Evolutionary conservation across 2,329 filamentous ascomycete species (phyloP), one percentile per base, ranked within the genome.

Genomic region (Calonectria multiphialidica): DNA sequence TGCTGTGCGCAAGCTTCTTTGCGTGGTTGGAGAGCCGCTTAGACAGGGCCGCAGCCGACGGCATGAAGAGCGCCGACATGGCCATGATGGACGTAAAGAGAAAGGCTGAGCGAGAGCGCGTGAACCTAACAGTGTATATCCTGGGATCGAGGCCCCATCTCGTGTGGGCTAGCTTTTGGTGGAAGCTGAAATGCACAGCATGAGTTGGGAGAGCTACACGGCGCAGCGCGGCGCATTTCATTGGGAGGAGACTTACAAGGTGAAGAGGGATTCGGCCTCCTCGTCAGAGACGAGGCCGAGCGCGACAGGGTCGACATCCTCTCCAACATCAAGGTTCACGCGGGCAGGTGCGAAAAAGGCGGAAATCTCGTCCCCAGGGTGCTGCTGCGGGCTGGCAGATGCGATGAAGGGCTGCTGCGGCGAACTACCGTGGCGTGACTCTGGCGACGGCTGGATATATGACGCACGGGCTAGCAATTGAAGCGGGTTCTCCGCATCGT

Each of bases 401-500:
- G 73, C 75, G 5, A 76, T 74, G 37, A 75, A 72, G 1, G 78
- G 73, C 28, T 79, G 76, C 47, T 76, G 74, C 1, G 82, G 78
- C 18, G 79, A 81, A 59, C 75, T 76, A 0, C 78, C 79, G 50
- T 78, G 77, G 21, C 79, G 77, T 40, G 80, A 77, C 16, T 83
- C 80, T 1, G 85, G 87, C 28, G 87, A 88, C n/a, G 90, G 85
- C 70, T 90, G 89, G 45, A 93, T 87, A 81, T 94, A 92, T 0
- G 93, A 95, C 1, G 93, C 93, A 37, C 93, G 88, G 3, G 93
- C 93, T 40, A 95, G 90, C 18, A 95, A 84, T 80, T 95, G 93
- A 6, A 95, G 84, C 0, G 93, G 93, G 72, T 95, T 95, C 78
- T 95, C 93, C 4, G 93, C 93, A 80, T 94, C 93, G 76, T 95